A percentile compares a stretch with the other conserved stretches of the same genome.
Evolutionary conservation across 108 stramenopile genomes (phyloP).

Genomic region (Cyclotella atomus): DNA sequence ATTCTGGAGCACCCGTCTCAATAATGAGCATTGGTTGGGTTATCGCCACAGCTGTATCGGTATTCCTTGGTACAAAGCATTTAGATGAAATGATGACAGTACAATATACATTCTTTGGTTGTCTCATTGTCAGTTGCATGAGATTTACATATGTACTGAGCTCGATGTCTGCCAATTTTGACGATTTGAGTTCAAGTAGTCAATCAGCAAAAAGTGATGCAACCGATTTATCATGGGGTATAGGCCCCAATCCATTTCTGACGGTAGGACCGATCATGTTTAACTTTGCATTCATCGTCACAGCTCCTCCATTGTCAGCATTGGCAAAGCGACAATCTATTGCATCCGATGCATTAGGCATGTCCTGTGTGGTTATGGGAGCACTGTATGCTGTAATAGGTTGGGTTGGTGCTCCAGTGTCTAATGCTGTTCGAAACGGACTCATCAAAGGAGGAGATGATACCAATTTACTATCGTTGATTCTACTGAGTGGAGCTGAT

Average conservation of each 20-base stretch:
- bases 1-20: slow-evolving; percentile 38
- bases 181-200: not conserved
- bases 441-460: slow-evolving; percentile 33
- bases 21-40: slow-evolving; percentile 33
- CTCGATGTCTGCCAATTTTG: slow-evolving; percentile 13
- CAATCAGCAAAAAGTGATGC: not conserved
- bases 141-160: slow-evolving; percentile 28
- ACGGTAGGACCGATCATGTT: slow-evolving; percentile 46
- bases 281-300: slow-evolving; percentile 41
- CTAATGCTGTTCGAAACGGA: slow-evolving; percentile 40
- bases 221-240: slow-evolving; percentile 11
- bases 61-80: slow-evolving; percentile 35
- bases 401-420: slow-evolving; percentile 24
- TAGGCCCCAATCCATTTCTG: slow-evolving; percentile 29
- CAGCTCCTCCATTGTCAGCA: slow-evolving; percentile 25
- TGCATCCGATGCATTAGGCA: slow-evolving; percentile 30
- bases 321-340: slow-evolving; percentile 33
- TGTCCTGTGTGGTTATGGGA: slow-evolving; percentile 45
- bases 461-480: slow-evolving; percentile 36
- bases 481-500: slow-evolving; percentile 31
- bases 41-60: slow-evolving; percentile 21
- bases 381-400: slow-evolving; percentile 26
- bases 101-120: slow-evolving; percentile 39
- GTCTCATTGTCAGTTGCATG: slow-evolving; percentile 19
- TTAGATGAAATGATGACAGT: slow-evolving; percentile 46